Conservation (phyloP, 768 basidiomycete genomes). For the Mycena pura region DNA sequence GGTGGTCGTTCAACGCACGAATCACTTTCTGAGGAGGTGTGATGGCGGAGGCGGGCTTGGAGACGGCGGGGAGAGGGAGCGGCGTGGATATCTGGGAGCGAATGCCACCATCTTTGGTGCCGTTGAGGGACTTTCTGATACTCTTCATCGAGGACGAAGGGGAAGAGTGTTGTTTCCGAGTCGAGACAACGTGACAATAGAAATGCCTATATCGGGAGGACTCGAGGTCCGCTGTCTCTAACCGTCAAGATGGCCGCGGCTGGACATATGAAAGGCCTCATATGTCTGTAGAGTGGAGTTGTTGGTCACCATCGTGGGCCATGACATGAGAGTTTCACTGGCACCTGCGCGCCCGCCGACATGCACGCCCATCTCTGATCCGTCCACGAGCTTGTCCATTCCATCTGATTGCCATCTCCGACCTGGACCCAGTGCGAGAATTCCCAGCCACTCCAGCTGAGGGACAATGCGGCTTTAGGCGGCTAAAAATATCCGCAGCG, state of each 20-base stretch:
- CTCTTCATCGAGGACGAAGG: constrained; percentile 68
- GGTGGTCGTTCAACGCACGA: constrained; percentile 74
- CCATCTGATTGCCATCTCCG: no score
- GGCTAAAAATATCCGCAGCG: no score
- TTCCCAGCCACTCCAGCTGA: no score
- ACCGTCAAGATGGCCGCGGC: no score
- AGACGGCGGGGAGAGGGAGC: constrained; percentile 67
- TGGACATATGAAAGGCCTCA: no score
- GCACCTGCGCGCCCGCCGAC: not conserved
- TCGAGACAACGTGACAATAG: not conserved
- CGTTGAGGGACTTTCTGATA: constrained; percentile 81
- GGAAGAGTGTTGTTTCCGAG: constrained; percentile 33
- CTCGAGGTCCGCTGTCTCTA: no score
- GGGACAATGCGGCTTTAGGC: no score
- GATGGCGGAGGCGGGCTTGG: constrained; percentile 73
- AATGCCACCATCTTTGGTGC: constrained; percentile 52
- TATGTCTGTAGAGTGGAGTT: no score
- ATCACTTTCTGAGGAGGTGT: constrained; percentile 95
- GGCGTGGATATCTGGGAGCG: constrained; percentile 76
- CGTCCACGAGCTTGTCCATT: not conserved
- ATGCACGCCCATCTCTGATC: constrained; percentile 4
- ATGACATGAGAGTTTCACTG: not conserved
- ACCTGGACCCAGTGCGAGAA: no score
- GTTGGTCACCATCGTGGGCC: not conserved
- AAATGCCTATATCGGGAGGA: no score